Evolutionary conservation across 257 asterid species (phyloP).

Genomic region (Solanum chilense): DNA sequence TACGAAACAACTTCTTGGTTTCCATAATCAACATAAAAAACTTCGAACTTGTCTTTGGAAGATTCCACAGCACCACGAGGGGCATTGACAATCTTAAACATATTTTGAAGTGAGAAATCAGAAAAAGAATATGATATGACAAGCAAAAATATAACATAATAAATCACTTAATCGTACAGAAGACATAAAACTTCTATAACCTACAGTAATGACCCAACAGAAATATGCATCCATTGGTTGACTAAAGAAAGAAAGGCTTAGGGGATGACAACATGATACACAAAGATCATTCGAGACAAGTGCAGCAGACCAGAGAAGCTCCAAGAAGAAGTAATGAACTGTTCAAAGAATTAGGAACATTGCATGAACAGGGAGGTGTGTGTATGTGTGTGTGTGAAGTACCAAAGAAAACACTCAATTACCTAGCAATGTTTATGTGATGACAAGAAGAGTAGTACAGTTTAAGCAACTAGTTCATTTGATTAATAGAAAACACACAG

Average conservation of each 20-base stretch:
- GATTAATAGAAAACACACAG: neutral
- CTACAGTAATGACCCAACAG: neutral
- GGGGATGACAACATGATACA: neutral
- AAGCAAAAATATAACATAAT: neutral
- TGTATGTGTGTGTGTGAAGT: rapidly evolving
- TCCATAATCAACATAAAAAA: conserved; percentile 85
- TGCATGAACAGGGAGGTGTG: neutral
- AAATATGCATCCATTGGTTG: neutral
- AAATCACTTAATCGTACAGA: neutral
- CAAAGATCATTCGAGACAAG: neutral
- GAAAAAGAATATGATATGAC: neutral
- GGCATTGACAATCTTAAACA: conserved; percentile 57
- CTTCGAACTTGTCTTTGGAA: conserved; percentile 71
- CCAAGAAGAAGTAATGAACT: neutral
- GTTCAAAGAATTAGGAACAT: neutral
- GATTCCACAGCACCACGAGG: conserved; percentile 76
- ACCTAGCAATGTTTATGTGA: neutral
- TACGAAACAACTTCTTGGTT: conserved; percentile 78
- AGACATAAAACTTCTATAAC: neutral
- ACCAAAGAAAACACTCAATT: neutral
- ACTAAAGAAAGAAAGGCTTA: neutral
- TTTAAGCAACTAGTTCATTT: neutral
- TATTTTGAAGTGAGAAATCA: neutral
- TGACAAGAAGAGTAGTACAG: neutral
- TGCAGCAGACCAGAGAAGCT: neutral